Evolutionary conservation across 257 asterid genomes (phyloP).

Genomic region (Fraxinus cuspidata): DNA sequence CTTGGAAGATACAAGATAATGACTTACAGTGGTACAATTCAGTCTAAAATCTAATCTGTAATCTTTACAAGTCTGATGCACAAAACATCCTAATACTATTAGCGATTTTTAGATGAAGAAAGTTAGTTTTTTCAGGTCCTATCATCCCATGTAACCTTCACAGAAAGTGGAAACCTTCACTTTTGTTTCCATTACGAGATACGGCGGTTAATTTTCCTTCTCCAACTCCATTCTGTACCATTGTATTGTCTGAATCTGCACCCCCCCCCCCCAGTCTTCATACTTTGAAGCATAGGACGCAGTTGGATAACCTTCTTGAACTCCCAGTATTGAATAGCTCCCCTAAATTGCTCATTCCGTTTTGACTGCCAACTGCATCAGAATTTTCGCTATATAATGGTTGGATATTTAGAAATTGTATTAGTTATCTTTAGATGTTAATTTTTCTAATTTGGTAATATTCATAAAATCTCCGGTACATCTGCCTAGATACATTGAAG

Average conservation of each 20-base stretch:
- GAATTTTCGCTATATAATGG: background rate
- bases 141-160: background rate
- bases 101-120: background rate
- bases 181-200: background rate
- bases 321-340: background rate
- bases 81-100: background rate
- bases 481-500: slow-evolving; percentile 79
- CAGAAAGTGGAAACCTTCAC: background rate
- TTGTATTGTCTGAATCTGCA: background rate
- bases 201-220: background rate
- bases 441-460: slow-evolving; percentile 17
- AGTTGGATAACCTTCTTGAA: background rate
- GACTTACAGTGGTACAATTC: background rate
- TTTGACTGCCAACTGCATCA: background rate
- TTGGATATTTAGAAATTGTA: background rate
- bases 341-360: background rate
- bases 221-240: background rate
- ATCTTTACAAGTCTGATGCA: background rate
- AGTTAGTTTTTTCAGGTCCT: background rate
- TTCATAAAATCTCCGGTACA: slow-evolving; percentile 16
- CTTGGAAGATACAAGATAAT: background rate
- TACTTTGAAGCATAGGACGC: background rate
- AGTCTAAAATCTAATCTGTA: background rate
- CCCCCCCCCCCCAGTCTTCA: background rate
- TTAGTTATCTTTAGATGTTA: background rate